Evolutionary conservation across 345 rosid genomes (phyloP).

Genomic region (Isatis tinctoria): DNA sequence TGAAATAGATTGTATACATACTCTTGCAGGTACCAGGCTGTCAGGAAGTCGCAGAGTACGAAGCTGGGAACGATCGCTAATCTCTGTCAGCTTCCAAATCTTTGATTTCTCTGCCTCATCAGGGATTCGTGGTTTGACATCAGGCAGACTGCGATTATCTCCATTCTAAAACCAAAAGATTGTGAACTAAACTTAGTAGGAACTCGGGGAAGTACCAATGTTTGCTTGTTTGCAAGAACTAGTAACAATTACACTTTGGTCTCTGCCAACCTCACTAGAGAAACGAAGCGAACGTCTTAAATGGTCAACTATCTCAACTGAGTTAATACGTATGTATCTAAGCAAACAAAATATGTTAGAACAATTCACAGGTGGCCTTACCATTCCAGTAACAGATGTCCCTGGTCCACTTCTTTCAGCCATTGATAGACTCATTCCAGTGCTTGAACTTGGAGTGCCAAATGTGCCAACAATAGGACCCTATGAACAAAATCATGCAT

Average conservation of each 20-base stretch:
- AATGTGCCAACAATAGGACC: conserved; percentile 32
- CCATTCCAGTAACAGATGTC: conserved; percentile 46
- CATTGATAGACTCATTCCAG: conserved; percentile 35
- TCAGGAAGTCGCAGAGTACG: conserved; percentile 64
- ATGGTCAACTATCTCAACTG: neutral
- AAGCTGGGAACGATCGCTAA: conserved; percentile 52
- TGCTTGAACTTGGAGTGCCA: conserved; percentile 38
- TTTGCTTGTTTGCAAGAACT: conserved; percentile 3
- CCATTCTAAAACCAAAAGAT: conserved; percentile 47
- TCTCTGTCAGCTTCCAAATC: conserved; percentile 63
- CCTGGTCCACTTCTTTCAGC: conserved; percentile 43
- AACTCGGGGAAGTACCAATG: neutral
- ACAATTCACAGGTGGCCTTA: conserved; percentile 17
- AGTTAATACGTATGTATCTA: neutral
- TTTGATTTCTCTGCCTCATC: conserved; percentile 60
- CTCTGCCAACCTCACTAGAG: neutral
- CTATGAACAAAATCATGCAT: conserved; percentile 24
- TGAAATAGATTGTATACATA: conserved; percentile 18
- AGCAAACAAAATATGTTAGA: neutral
- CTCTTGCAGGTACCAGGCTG: conserved; percentile 45
- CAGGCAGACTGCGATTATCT: conserved; percentile 42
- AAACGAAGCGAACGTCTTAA: neutral
- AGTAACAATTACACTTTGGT: neutral
- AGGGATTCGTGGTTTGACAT: conserved; percentile 53
- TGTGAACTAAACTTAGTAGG: neutral